phyloP scores from a whole-genome alignment of 108 stramenopile species.

The Cyclotella sp. region DNA sequence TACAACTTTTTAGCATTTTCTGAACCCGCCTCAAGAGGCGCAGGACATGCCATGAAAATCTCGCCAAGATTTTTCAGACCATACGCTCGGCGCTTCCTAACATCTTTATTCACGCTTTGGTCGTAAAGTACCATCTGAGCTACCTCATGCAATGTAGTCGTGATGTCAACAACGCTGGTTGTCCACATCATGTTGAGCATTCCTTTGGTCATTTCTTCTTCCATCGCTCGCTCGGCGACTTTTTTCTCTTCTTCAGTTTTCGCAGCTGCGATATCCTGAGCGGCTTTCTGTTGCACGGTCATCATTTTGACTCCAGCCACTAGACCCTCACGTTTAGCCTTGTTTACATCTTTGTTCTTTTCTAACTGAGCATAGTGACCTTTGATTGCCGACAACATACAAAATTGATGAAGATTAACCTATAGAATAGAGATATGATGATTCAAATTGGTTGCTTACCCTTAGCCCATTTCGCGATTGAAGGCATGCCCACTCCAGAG shows the following conservation, averaged over 20 bases:
- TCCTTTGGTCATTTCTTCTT: conserved; percentile 44
- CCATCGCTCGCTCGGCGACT: conserved; percentile 51
- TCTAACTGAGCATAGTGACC: conserved; percentile 60
- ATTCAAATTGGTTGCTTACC: not conserved
- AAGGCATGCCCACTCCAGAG: conserved; percentile 76
- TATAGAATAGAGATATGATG: not conserved
- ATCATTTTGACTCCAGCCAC: conserved; percentile 60
- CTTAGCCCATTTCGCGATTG: conserved; percentile 68
- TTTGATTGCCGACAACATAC: not conserved
- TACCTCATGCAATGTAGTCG: conserved; percentile 72
- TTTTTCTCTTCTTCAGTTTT: conserved; percentile 64
- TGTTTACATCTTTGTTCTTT: conserved; percentile 29
- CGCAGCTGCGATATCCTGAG: conserved; percentile 61
- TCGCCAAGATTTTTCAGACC: conserved; percentile 66
- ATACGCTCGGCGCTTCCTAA: conserved; percentile 60
- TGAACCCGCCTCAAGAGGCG: conserved; percentile 47
- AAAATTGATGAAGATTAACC: not conserved
- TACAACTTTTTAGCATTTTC: conserved; percentile 65
- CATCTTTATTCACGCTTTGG: conserved; percentile 60
- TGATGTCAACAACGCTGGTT: conserved; percentile 84
- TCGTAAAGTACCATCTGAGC: conserved; percentile 82
- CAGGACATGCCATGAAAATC: conserved; percentile 63
- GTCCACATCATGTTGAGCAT: conserved; percentile 77
- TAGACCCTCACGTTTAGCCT: conserved; percentile 57
- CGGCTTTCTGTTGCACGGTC: conserved; percentile 53